Percentiles rank a stretch among this genome's conserved stretches.
phyloP scores from a whole-genome alignment of 257 asterid species.

The Plectranthus barbatus region DNA sequence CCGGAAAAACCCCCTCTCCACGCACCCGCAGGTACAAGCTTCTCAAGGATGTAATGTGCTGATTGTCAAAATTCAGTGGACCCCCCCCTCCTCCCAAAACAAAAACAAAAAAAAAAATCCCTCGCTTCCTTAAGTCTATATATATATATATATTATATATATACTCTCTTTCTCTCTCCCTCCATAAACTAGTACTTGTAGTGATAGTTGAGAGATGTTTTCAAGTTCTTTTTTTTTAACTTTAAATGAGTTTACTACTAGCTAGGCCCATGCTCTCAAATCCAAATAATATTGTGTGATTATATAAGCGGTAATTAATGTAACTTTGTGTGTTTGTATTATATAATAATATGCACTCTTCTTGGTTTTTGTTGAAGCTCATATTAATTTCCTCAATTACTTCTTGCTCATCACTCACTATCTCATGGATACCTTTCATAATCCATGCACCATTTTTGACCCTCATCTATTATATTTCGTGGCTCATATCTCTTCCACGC shows the following conservation, averaged over 20 bases:
- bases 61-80: slow-evolving; percentile 7
- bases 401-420: neutral
- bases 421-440: neutral
- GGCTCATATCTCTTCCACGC: too few relatives aligned
- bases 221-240: slow-evolving; percentile 13
- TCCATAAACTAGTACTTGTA: slow-evolving; percentile 7
- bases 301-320: neutral
- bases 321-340: neutral
- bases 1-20: slow-evolving; percentile 63
- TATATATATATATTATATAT: neutral
- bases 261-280: slow-evolving; percentile 12
- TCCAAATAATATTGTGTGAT: neutral
- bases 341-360: neutral
- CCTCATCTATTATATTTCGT: neutral
- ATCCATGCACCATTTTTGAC: neutral
- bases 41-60: slow-evolving; percentile 96
- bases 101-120: neutral
- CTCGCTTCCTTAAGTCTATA: neutral
- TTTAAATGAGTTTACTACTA: slow-evolving; percentile 21
- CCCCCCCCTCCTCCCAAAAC: neutral
- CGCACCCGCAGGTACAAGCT: slow-evolving; percentile 92
- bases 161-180: neutral
- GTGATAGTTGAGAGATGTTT: slow-evolving; percentile 21
- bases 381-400: neutral
- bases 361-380: neutral